phyloP scores from a whole-genome alignment of 495 filamentous ascomycete genomes.

The Tetracladium setigerum region DNA sequence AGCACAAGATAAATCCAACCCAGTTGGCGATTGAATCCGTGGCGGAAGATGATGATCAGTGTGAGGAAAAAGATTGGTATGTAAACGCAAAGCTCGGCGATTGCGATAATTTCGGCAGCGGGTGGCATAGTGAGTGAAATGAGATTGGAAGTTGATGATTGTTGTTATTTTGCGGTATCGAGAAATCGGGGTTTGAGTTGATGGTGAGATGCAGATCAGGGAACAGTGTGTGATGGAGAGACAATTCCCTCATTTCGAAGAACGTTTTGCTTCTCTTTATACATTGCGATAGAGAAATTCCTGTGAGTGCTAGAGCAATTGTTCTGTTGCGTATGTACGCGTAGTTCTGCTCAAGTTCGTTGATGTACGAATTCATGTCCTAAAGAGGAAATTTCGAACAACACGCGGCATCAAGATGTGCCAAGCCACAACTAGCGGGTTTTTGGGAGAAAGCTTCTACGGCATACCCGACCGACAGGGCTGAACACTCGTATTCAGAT shows the following conservation, averaged over 20 bases:
- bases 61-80: slow-evolving; percentile 19
- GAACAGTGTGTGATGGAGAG: background rate
- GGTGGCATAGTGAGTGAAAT: slow-evolving; percentile 6
- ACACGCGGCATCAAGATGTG: too few species aligned
- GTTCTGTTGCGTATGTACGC: too few species aligned
- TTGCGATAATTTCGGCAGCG: slow-evolving; percentile 7
- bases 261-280: background rate
- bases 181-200: background rate
- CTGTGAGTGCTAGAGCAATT: background rate
- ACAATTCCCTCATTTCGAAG: background rate
- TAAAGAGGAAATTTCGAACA: too few species aligned
- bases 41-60: slow-evolving; percentile 10
- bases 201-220: background rate
- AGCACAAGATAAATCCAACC: slow-evolving; percentile 21
- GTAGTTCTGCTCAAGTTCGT: too few species aligned
- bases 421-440: too few species aligned
- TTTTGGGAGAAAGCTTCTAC: too few species aligned
- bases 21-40: slow-evolving; percentile 16
- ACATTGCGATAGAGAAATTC: background rate
- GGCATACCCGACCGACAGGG: too few species aligned
- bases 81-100: slow-evolving; percentile 16
- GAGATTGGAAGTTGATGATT: background rate
- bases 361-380: too few species aligned
- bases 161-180: background rate
- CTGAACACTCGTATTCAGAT: too few species aligned